phyloP scores from a whole-genome alignment of 169 alveolate genomes.

The Ichthyophthirius multifiliis region DNA sequence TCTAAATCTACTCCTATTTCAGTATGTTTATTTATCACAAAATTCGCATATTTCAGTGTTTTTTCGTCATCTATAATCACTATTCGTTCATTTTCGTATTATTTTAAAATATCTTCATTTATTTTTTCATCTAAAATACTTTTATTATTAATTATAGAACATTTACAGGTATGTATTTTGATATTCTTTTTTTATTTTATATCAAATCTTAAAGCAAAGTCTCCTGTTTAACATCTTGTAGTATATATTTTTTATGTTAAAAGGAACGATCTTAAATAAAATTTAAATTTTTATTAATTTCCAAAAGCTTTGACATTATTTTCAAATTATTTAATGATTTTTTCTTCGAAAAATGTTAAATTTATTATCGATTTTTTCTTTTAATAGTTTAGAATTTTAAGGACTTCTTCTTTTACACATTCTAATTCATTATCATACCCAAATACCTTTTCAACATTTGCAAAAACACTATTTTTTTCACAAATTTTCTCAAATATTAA shows the following conservation, averaged over 20 bases:
- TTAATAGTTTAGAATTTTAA: not conserved
- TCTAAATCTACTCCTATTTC: constrained; percentile 44
- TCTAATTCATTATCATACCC: not conserved
- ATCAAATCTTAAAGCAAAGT: not conserved
- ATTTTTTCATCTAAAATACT: not conserved
- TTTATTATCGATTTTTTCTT: not conserved
- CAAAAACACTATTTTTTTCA: not conserved
- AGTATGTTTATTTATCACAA: not conserved
- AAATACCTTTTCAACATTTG: not conserved
- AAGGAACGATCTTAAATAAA: not conserved
- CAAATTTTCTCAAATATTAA: not conserved
- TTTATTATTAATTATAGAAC: not conserved
- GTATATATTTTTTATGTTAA: not conserved
- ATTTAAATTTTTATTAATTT: not conserved
- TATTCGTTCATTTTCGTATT: not conserved
- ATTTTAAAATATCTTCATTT: not conserved
- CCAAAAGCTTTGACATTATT: not conserved
- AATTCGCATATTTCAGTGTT: not conserved
- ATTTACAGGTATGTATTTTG: not conserved
- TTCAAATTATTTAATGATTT: not conserved
- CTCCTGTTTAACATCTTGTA: not conserved
- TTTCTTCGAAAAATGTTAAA: not conserved
- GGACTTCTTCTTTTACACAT: not conserved
- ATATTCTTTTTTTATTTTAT: not conserved
- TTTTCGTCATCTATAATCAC: constrained; percentile 28